phyloP scores from a whole-genome alignment of 2,329 filamentous ascomycete genomes.

The Sporothrix phasma region DNA sequence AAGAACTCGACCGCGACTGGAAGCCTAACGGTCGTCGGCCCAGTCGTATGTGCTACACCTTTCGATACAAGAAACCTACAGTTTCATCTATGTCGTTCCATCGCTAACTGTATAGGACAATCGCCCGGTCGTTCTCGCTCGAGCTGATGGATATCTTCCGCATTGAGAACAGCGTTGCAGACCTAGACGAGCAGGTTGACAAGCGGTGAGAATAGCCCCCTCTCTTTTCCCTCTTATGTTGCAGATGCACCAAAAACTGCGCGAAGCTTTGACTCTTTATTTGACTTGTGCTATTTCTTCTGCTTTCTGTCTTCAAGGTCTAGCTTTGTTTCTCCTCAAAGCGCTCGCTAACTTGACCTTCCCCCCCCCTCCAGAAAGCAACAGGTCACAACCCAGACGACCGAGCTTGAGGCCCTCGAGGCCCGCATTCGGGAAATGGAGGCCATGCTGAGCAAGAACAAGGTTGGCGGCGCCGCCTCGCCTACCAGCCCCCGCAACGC shows the following conservation, averaged over 20 bases:
- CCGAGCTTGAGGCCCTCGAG: conserved; percentile 80
- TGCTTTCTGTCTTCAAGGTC: too few species aligned
- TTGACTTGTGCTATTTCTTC: not conserved
- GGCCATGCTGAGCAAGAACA: conserved; percentile 45
- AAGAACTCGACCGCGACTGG: conserved; percentile 67
- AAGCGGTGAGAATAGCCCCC: conserved; percentile 55
- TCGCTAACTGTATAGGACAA: conserved; percentile 48
- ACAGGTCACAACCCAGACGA: conserved; percentile 60
- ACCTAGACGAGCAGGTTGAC: conserved; percentile 64
- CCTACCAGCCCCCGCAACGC: conserved; percentile 10
- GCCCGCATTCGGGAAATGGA: conserved; percentile 77
- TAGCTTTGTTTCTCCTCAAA: too few species aligned
- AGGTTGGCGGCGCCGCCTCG: not conserved
- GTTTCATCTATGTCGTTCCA: not conserved
- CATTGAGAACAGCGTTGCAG: conserved; percentile 66
- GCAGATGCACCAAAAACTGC: not conserved
- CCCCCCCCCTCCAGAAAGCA: conserved; percentile 55
- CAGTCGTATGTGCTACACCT: conserved; percentile 58
- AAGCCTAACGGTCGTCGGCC: conserved; percentile 64
- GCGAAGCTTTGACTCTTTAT: not conserved
- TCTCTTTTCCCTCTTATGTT: not conserved
- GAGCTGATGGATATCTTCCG: conserved; percentile 85
- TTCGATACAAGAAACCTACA: not conserved
- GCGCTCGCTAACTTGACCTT: not conserved
- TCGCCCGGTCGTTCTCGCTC: conserved; percentile 77